A percentile compares a stretch with the other conserved stretches of the same genome.
These are phyloP conservation scores for Avena eriantha DNA, from an alignment of 176 grass and related monocot genomes.

Conservation along the genomic window DNA sequence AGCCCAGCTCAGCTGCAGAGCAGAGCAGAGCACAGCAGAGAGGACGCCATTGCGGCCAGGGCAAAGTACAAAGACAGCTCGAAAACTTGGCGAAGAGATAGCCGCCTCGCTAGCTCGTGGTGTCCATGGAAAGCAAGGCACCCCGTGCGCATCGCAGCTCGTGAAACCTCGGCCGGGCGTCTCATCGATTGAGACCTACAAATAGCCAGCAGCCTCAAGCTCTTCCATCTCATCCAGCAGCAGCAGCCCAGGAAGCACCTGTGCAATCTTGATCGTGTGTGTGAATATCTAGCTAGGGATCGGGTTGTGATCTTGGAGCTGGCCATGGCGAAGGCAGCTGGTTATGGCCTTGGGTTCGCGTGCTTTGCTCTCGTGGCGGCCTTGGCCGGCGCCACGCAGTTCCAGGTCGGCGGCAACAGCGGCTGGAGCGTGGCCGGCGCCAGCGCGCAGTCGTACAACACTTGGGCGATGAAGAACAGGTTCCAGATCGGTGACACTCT, in stretches of 20 bases:
- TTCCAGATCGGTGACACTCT: constrained; percentile 71
- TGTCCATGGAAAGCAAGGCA: constrained; percentile 57
- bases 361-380: constrained; percentile 44
- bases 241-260: not conserved
- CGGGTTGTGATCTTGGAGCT: not conserved
- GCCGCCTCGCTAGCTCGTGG: constrained; percentile 5
- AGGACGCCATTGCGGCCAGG: constrained; percentile 42
- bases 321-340: constrained; percentile 48
- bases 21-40: not conserved
- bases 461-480: constrained; percentile 63
- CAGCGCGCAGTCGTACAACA: constrained; percentile 52
- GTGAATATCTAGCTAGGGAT: not conserved
- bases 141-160: constrained; percentile 19
- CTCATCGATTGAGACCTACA: constrained; percentile 50
- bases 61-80: constrained; percentile 37
- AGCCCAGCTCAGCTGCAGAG: constrained; percentile 18
- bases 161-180: constrained; percentile 28
- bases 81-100: constrained; percentile 24
- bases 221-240: constrained; percentile 2
- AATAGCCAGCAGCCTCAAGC: constrained; percentile 31
- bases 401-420: constrained; percentile 67
- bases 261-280: not conserved
- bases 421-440: constrained; percentile 68
- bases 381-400: constrained; percentile 55
- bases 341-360: constrained; percentile 24